phyloP scores from a whole-genome alignment of 2,329 filamentous ascomycete species.

The Colletotrichum sojae region DNA sequence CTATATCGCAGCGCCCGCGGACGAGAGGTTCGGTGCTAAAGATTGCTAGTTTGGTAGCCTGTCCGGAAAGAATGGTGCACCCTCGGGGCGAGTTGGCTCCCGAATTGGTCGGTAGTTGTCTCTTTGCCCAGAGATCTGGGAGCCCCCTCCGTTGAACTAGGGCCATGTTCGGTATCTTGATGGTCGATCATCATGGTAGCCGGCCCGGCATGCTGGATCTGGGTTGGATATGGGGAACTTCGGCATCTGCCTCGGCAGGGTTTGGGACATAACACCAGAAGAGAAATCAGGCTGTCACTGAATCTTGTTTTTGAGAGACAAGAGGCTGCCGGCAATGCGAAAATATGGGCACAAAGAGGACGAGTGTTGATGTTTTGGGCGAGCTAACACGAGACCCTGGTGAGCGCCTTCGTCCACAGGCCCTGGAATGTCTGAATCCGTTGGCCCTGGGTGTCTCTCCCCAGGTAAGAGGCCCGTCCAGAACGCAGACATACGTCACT shows the following conservation, averaged over 20 bases:
- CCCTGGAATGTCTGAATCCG: neutral
- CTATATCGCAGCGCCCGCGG: neutral
- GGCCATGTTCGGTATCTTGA: neutral
- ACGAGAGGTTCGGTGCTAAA: neutral
- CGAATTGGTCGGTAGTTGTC: conserved; percentile 5
- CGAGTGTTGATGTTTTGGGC: neutral
- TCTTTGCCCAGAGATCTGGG: neutral
- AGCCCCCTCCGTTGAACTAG: neutral
- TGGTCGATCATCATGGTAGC: neutral
- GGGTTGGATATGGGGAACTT: neutral
- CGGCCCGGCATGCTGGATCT: neutral
- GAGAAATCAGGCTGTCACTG: neutral
- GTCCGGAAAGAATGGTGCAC: conserved; percentile 8
- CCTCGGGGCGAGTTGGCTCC: neutral
- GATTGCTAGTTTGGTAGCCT: neutral
- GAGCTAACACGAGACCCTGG: neutral
- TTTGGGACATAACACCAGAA: neutral
- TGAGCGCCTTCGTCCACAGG: neutral
- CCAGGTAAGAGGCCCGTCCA: neutral
- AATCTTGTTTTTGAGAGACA: neutral
- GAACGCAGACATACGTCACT: conserved; percentile 6
- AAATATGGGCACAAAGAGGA: neutral
- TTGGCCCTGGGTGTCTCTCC: neutral
- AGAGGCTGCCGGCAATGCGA: neutral
- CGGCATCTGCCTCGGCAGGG: neutral